A percentile compares a stretch with the other conserved stretches of the same genome.
phyloP scores from a whole-genome alignment of 257 asterid genomes.

The Fraxinus quadrangulata region DNA sequence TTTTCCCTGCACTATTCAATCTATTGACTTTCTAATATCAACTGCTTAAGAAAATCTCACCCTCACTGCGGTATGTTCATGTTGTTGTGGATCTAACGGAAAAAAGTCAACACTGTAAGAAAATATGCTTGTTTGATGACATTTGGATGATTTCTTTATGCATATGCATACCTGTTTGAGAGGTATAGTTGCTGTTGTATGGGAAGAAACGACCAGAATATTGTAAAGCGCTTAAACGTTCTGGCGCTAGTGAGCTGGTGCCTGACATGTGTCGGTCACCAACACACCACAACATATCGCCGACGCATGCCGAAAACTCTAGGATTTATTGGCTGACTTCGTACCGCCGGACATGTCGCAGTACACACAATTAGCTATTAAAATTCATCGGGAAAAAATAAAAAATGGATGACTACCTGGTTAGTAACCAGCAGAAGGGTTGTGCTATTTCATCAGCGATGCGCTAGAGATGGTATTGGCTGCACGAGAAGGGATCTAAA shows the following conservation, averaged over 20 bases:
- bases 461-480: neutral
- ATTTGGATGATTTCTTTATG: neutral
- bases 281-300: neutral
- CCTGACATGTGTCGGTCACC: neutral
- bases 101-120: conserved; percentile 1
- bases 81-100: conserved; percentile 19
- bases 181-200: neutral
- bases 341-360: neutral
- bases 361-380: neutral
- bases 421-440: neutral
- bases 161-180: conserved; percentile 4
- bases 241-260: neutral
- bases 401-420: neutral
- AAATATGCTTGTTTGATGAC: neutral
- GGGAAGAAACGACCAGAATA: conserved; percentile 13
- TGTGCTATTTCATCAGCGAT: neutral
- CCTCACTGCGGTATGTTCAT: neutral
- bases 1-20: conserved; percentile 2
- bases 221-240: neutral
- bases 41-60: neutral
- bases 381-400: neutral
- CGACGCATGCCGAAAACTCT: rapidly evolving
- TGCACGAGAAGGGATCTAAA: neutral
- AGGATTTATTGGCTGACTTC: neutral
- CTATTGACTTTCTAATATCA: neutral